phyloP scores from a whole-genome alignment of 805 yeast species.

The Tetrapisispora namnaoensis region DNA sequence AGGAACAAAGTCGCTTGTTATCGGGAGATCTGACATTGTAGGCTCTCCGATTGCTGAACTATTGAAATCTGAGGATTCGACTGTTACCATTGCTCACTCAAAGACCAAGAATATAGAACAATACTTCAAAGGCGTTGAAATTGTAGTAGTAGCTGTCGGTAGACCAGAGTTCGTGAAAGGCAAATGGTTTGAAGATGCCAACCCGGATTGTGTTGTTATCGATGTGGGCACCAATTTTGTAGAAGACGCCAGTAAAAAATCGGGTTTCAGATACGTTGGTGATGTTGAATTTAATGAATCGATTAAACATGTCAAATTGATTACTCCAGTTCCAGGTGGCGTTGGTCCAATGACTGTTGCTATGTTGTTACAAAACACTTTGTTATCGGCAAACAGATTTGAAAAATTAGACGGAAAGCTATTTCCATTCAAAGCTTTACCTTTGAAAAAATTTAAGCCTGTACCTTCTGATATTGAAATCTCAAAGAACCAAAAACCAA shows the following conservation, averaged over 20 bases:
- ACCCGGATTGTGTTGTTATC: conserved; percentile 52
- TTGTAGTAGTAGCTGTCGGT: conserved; percentile 76
- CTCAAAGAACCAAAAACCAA: conserved; percentile 67
- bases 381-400: conserved; percentile 52
- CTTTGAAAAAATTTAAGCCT: conserved; percentile 47
- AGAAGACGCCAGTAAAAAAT: conserved; percentile 53
- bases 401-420: conserved; percentile 18
- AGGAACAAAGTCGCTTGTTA: conserved; percentile 84
- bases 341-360: conserved; percentile 92
- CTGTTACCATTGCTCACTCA: conserved; percentile 84
- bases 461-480: conserved; percentile 78
- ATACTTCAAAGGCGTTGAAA: conserved; percentile 62
- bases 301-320: conserved; percentile 30
- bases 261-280: conserved; percentile 66
- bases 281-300: conserved; percentile 62
- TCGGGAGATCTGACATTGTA: conserved; percentile 93
- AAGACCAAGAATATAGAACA: conserved; percentile 51
- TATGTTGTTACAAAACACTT: conserved; percentile 63
- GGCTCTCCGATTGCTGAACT: conserved; percentile 88
- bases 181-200: conserved; percentile 51
- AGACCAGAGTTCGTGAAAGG: conserved; percentile 60
- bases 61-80: conserved; percentile 68
- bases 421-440: conserved; percentile 39
- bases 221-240: conserved; percentile 80
- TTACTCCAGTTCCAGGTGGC: conserved; percentile 90